Conservation (phyloP, 805 yeast genomes). For the Saturnispora dispora region DNA sequence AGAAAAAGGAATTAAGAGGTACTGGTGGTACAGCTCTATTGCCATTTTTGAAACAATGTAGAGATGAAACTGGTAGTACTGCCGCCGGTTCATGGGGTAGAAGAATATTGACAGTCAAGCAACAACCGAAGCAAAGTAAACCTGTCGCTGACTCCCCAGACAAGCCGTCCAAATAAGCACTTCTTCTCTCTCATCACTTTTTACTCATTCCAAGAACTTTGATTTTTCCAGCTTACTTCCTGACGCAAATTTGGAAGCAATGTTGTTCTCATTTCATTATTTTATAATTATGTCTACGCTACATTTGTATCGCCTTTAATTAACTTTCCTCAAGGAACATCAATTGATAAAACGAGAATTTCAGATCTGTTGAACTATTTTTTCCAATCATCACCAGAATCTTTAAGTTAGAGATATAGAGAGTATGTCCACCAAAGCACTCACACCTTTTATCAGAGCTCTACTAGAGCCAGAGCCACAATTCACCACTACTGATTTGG, state of each 20-base stretch:
- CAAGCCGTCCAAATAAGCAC: background rate
- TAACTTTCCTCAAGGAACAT: background rate
- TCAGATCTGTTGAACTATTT: background rate
- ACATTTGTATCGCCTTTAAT: background rate
- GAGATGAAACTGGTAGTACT: constrained; percentile 91
- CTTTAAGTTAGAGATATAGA: too few relatives aligned
- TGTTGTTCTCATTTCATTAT: background rate
- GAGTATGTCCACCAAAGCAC: constrained; percentile 11
- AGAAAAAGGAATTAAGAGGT: constrained; percentile 55
- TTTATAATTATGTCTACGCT: background rate
- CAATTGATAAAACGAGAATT: background rate
- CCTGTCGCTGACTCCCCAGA: background rate
- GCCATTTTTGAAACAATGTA: constrained; percentile 88
- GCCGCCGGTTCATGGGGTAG: constrained; percentile 93
- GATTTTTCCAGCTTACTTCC: background rate
- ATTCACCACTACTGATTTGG: constrained; percentile 55
- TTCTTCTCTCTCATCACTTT: background rate
- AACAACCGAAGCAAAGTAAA: constrained; percentile 4
- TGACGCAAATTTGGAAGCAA: background rate
- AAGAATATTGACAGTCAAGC: constrained; percentile 52
- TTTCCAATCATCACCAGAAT: too few relatives aligned
- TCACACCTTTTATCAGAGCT: constrained; percentile 56
- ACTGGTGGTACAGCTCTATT: constrained; percentile 92
- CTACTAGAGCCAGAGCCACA: constrained; percentile 52
- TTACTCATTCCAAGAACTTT: background rate